Evolutionary conservation across 345 rosid species (phyloP), one percentile per base, ranked within the genome.

Genomic region (Syzygium grande): DNA sequence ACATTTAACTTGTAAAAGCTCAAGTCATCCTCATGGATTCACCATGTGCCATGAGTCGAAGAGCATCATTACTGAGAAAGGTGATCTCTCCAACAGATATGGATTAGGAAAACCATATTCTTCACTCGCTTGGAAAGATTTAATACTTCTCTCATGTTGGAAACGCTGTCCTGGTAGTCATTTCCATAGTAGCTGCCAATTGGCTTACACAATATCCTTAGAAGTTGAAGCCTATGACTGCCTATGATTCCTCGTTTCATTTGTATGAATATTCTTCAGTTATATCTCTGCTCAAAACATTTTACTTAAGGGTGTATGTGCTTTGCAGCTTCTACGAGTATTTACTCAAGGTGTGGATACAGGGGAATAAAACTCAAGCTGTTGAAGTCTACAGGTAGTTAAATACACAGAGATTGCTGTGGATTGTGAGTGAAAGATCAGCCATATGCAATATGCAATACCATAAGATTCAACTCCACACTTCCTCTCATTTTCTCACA

Each of bases 321-420:
- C 16, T 53, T 88, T 89, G 90, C 94, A 98, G 99, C 92, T 98
- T 97, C 88, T 98, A 98, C 86, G 99, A 98, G 89, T 98, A 97
- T 91, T 90, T 98, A 91, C 99, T 98, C 89, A 98, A 97, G 90
- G 99, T 93, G 84, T 98, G 99, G 99, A 90, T 97, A 79, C 99
- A 97, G 87, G 99, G 99, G 87, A 98, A 96, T 93, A 96, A 91
- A 93, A 97, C 99, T 10, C 91, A 94, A 87, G 93, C 92, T 27
- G 95, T 98, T 88, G 92, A 91, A 59, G 88, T 73, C 52, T 98
- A 97, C 87, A 94, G 99, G 99, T 98, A 83, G 4, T 38, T 38
- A 73, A 73, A 73, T 38, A 41, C 83, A 73, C 49, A 73, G 49
- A 68, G 2, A 58, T 58, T 85, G 87, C 38, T 2, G 86, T 52